Percentiles rank a stretch among this genome's conserved stretches.
Conservation (phyloP, 2,329 filamentous ascomycete species). For the Akanthomyces uredinophilus region DNA sequence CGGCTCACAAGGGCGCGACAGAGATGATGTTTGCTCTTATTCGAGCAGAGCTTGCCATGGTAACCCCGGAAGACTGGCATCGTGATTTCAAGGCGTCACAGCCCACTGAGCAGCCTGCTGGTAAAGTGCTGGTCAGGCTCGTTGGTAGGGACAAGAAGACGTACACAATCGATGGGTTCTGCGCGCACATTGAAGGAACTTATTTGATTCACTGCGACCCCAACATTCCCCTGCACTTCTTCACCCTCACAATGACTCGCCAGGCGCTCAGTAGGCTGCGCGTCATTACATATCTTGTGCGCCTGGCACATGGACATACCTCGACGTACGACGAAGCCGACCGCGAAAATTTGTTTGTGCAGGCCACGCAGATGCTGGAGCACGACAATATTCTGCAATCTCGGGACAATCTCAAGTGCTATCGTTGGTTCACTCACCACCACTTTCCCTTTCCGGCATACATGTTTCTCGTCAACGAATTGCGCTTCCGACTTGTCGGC, state of each 20-base stretch:
- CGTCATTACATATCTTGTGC: constrained; percentile 48
- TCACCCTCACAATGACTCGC: constrained; percentile 53
- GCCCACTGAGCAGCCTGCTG: constrained; percentile 26
- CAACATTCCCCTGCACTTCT: constrained; percentile 54
- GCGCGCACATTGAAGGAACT: constrained; percentile 48
- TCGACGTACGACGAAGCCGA: constrained; percentile 39
- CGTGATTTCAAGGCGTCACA: constrained; percentile 34
- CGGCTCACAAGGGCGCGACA: constrained; percentile 45
- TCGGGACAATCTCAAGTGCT: constrained; percentile 45
- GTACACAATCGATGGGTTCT: constrained; percentile 48
- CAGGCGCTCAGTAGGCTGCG: constrained; percentile 53
- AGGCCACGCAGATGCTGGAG: constrained; percentile 54
- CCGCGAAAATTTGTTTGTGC: constrained; percentile 47
- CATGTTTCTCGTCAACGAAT: constrained; percentile 53
- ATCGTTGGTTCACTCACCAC: constrained; percentile 54
- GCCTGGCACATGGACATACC: constrained; percentile 37
- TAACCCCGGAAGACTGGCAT: constrained; percentile 27
- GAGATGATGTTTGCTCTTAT: constrained; percentile 58
- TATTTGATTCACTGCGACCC: constrained; percentile 54
- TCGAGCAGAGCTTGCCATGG: constrained; percentile 52
- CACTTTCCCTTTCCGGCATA: constrained; percentile 58
- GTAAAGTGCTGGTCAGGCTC: constrained; percentile 36
- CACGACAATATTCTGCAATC: constrained; percentile 53
- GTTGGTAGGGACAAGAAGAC: constrained; percentile 45
- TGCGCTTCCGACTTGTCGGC: constrained; percentile 48